phyloP scores from a whole-genome alignment of 768 basidiomycete species.

The Exsudoporus frostii region DNA sequence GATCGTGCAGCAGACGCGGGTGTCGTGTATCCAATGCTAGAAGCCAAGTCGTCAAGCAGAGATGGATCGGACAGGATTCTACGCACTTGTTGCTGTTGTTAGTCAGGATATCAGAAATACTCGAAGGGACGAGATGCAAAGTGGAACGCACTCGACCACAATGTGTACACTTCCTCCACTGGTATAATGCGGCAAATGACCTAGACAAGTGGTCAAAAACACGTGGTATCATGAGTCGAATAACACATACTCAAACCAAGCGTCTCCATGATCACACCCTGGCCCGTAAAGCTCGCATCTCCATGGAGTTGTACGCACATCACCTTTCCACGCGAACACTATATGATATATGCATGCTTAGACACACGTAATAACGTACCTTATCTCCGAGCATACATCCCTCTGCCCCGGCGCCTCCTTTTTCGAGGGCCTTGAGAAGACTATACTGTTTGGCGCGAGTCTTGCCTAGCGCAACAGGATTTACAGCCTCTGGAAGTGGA shows the following conservation, averaged over 20 bases:
- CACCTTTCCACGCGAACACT: constrained; percentile 48
- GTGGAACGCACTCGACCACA: constrained; percentile 74
- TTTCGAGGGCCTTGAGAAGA: constrained; percentile 62
- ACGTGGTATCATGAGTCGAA: neutral
- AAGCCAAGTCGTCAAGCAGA: constrained; percentile 2
- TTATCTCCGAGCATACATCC: constrained; percentile 33
- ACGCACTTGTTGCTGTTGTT: constrained; percentile 56
- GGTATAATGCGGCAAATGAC: constrained; percentile 87
- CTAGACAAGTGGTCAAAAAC: constrained; percentile 33
- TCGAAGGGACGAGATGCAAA: neutral
- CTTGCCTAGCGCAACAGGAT: constrained; percentile 85
- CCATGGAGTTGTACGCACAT: constrained; percentile 92
- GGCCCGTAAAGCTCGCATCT: constrained; percentile 88
- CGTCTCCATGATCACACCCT: constrained; percentile 87
- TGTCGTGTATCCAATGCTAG: constrained; percentile 88
- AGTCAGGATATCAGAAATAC: neutral
- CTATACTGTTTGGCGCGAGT: constrained; percentile 89
- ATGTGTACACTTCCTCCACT: constrained; percentile 89
- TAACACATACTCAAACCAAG: constrained; percentile 70
- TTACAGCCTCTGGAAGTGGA: constrained; percentile 67
- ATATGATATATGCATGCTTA: neutral
- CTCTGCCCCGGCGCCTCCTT: constrained; percentile 18
- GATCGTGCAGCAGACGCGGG: constrained; percentile 82
- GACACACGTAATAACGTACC: constrained; percentile 5
- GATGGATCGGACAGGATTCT: neutral